These are phyloP conservation scores for Obelidium mucronatum DNA, from an alignment of 192 early-diverging fungal species.

Conservation along the genomic window DNA sequence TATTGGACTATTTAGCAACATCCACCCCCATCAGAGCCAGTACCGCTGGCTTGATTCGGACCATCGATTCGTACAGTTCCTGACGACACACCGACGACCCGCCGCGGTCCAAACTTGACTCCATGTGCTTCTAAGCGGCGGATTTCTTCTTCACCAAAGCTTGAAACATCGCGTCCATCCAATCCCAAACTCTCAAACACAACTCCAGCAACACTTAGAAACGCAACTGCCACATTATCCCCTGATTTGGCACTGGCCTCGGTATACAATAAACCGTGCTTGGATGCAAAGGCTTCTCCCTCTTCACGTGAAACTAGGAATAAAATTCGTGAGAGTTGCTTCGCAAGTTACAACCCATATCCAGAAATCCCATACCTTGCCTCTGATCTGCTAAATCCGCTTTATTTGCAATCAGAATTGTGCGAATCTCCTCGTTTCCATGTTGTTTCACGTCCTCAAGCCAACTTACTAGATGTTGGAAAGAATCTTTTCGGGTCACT, in stretches of 20 bases:
- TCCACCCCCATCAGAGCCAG: neutral
- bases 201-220: constrained; percentile 31
- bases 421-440: constrained; percentile 88
- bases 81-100: constrained; percentile 8
- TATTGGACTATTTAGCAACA: constrained; percentile 16
- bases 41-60: neutral
- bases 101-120: constrained; percentile 38
- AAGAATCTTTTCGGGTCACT: constrained; percentile 66
- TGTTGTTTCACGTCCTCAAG: constrained; percentile 88
- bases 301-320: constrained; percentile 80
- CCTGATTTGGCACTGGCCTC: constrained; percentile 93
- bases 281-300: constrained; percentile 85
- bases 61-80: constrained; percentile 1
- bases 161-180: constrained; percentile 30
- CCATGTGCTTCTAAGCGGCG: constrained; percentile 37
- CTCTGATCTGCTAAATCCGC: constrained; percentile 84
- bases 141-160: constrained; percentile 34
- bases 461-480: constrained; percentile 80
- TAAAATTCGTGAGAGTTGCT: neutral
- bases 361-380: constrained; percentile 34
- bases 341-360: no score
- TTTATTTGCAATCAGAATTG: constrained; percentile 93
- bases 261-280: constrained; percentile 87
- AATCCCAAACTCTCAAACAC: constrained; percentile 31
- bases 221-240: constrained; percentile 76